These are phyloP conservation scores for Phanerodontia chrysosporium DNA, from an alignment of 768 basidiomycete genomes.

Conservation along the genomic window DNA sequence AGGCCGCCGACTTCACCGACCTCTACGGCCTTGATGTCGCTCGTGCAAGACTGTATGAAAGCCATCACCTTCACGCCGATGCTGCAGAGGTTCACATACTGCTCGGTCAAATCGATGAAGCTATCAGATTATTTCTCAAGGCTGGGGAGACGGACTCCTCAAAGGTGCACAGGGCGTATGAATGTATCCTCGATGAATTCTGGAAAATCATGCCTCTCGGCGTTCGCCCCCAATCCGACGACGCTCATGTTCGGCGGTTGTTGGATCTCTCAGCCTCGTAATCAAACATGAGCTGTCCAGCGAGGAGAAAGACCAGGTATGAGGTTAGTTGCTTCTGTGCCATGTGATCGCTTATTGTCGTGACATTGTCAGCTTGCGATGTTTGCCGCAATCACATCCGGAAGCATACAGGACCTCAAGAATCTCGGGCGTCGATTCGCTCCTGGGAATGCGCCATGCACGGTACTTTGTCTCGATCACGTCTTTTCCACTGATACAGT, in stretches of 20 bases:
- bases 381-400: background rate
- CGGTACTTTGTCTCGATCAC: background rate
- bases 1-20: constrained; percentile 47
- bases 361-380: no score
- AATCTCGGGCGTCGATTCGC: background rate
- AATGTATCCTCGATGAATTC: constrained; percentile 35
- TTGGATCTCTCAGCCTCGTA: background rate
- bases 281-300: no score
- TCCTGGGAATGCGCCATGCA: background rate
- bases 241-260: background rate
- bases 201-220: background rate
- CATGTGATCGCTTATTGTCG: no score
- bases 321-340: no score
- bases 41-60: constrained; percentile 40
- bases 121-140: constrained; percentile 39
- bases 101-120: constrained; percentile 43
- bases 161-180: constrained; percentile 31
- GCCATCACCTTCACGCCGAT: constrained; percentile 36
- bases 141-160: constrained; percentile 11
- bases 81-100: constrained; percentile 44
- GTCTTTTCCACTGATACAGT: background rate
- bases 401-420: background rate
- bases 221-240: background rate
- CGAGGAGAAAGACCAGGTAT: no score
- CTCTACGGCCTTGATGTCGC: constrained; percentile 48